Evolutionary conservation across 345 rosid genomes (phyloP).

Genomic region (Firmiana major): DNA sequence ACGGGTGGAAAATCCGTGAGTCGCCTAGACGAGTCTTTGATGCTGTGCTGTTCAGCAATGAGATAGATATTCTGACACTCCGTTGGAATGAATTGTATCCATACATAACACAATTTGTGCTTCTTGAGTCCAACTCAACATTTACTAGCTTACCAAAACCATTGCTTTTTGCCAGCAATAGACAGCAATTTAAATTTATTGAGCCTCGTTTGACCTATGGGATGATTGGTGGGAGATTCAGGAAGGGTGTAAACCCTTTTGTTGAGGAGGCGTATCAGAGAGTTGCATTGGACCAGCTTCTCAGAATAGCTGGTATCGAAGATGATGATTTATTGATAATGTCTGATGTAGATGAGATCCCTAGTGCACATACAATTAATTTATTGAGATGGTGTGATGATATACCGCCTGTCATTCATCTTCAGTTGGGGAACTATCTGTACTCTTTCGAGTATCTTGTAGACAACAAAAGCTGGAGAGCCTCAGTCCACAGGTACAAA

Average conservation of each 20-base stretch:
- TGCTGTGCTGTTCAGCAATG: slow-evolving; percentile 82
- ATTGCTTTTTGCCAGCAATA: slow-evolving; percentile 49
- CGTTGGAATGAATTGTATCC: slow-evolving; percentile 92
- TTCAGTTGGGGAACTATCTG: slow-evolving; percentile 73
- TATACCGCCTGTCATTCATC: slow-evolving; percentile 76
- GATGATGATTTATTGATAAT: slow-evolving; percentile 91
- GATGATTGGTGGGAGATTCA: slow-evolving; percentile 73
- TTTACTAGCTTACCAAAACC: slow-evolving; percentile 74
- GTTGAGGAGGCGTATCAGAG: slow-evolving; percentile 93
- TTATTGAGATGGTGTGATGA: slow-evolving; percentile 91
- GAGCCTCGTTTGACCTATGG: slow-evolving; percentile 83
- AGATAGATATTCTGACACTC: slow-evolving; percentile 68
- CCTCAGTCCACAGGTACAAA: slow-evolving; percentile 69
- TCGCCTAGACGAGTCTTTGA: slow-evolving; percentile 86
- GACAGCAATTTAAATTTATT: slow-evolving; percentile 53
- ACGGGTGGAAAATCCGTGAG: slow-evolving; percentile 84
- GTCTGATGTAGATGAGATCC: slow-evolving; percentile 98
- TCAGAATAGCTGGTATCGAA: slow-evolving; percentile 74
- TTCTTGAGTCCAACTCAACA: slow-evolving; percentile 91
- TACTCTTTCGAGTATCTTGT: slow-evolving; percentile 74
- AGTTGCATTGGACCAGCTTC: slow-evolving; percentile 74
- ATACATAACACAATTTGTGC: slow-evolving; percentile 70
- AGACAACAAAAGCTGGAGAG: slow-evolving; percentile 90
- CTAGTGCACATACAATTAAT: slow-evolving; percentile 86
- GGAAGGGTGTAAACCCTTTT: slow-evolving; percentile 82